These are phyloP conservation scores for Pseudocercospora eumusae DNA, from an alignment of 2,329 filamentous ascomycete genomes.

Conservation along the genomic window DNA sequence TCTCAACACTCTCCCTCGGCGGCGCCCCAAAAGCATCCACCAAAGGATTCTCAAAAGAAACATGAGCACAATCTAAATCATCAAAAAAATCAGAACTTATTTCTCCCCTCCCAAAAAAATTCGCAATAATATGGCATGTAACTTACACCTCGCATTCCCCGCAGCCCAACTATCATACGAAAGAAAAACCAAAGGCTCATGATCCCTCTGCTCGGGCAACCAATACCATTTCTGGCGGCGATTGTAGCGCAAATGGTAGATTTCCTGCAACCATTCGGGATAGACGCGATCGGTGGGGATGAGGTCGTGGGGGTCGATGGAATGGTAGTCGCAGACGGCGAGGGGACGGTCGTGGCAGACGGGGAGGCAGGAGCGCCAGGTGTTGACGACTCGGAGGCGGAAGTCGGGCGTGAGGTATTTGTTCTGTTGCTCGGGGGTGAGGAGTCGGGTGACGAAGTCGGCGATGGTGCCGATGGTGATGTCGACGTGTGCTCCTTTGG, in stretches of 20 bases:
- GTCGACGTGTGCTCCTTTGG: conserved; percentile 7
- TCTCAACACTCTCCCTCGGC: background rate
- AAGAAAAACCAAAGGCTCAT: background rate
- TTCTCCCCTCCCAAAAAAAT: background rate
- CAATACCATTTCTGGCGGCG: conserved; percentile 1
- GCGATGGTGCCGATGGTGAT: conserved; percentile 2
- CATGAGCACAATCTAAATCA: background rate
- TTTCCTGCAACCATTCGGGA: conserved; percentile 7
- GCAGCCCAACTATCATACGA: background rate
- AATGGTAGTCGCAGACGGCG: background rate
- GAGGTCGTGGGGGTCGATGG: background rate
- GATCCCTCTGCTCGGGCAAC: background rate
- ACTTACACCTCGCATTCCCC: background rate
- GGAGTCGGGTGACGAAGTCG: background rate
- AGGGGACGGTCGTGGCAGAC: background rate
- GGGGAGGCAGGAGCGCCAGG: background rate
- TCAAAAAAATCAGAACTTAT: background rate
- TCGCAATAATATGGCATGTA: background rate
- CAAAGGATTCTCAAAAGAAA: background rate
- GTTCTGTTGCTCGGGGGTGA: background rate
- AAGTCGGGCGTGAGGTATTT: background rate
- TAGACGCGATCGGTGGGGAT: conserved; percentile 6
- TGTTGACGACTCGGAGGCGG: background rate
- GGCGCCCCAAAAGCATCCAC: background rate
- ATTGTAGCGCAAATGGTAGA: conserved; percentile 8